These are phyloP conservation scores for Trichomonascaceae sp. DNA, from an alignment of 1,139 yeast species.

Conservation along the genomic window DNA sequence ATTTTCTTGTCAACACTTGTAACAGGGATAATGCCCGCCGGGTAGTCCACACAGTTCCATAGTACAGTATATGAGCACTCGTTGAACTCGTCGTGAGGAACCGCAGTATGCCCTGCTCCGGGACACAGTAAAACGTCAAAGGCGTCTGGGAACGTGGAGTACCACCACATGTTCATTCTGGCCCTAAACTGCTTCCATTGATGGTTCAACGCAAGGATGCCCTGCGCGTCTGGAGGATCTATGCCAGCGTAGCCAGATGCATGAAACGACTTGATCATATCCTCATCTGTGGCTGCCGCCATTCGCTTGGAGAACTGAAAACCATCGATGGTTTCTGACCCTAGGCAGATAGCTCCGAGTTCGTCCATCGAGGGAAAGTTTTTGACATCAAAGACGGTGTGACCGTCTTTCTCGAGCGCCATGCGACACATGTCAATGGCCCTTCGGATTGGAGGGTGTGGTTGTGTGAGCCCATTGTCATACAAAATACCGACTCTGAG, in stretches of 20 bases:
- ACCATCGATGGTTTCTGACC: conserved; percentile 1
- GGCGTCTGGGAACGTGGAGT: neutral
- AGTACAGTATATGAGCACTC: neutral
- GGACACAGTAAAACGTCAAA: conserved; percentile 3
- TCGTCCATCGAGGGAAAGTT: neutral
- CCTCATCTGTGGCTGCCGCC: neutral
- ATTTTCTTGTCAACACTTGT: neutral
- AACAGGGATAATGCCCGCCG: conserved; percentile 1
- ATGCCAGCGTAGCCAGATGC: neutral
- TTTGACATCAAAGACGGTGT: neutral
- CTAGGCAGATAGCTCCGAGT: neutral
- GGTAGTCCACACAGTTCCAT: conserved; percentile 1
- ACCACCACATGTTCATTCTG: neutral
- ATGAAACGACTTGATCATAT: conserved; percentile 1
- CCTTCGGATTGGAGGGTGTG: neutral
- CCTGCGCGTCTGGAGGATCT: neutral
- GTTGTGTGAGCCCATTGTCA: neutral
- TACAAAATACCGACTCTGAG: neutral
- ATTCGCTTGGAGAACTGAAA: neutral
- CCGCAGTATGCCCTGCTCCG: conserved; percentile 8
- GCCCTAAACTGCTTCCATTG: neutral
- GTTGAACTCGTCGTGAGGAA: conserved; percentile 1
- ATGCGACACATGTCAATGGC: neutral
- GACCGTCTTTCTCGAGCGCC: neutral
- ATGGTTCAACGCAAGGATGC: neutral